Evolutionary conservation across 2,329 filamentous ascomycete genomes (phyloP), one percentile per base, ranked within the genome.

Genomic region (Diaporthe caulivora): DNA sequence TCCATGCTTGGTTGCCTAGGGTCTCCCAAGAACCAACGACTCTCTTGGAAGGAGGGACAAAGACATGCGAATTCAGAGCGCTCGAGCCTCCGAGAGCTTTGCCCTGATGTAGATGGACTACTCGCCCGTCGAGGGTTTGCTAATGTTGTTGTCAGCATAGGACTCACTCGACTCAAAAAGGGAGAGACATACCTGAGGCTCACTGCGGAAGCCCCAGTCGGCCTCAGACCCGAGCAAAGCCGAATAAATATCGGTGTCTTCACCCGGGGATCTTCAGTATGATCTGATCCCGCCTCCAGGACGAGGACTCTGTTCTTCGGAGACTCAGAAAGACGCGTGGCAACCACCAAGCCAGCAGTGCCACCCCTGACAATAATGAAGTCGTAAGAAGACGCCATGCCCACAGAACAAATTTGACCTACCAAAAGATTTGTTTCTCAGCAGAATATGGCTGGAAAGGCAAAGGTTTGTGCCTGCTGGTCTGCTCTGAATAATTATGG

Each of bases 361-460:
- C 86, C 86, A n/a, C 86, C 86, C 42, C 86, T 86, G 18, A 86
- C 84, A 64, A 88, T 80, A 73, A 87, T 78, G 77, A 85, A 87
- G 78, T 88, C 85, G 11, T 73, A 73, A 0, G 29, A 6, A 1
- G 57, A 57, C 42, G 21, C 18, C 26, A 26, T 62, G 2, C n/a
- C n/a, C n/a, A n/a, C n/a, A n/a, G n/a, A n/a, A n/a, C n/a, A n/a
- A n/a, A n/a, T n/a, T n/a, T n/a, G n/a, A n/a, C n/a, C n/a, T n/a
- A n/a, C n/a, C n/a, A n/a, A n/a, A n/a, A n/a, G n/a, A 13, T 40
- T 5, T 13, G 37, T 40, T 40, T 40, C 2, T 6, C 11, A 40
- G 37, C 7, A 40, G 11, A 40, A 2, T 40, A 53, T 53, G 49
- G 24, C 24, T 29, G 49, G 49, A 15, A 29, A 15, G 15, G 29